Percentiles rank a stretch among this genome's conserved stretches.
Evolutionary conservation across 2,329 filamentous ascomycete genomes (phyloP).

Genomic region (Verticillium longisporum): DNA sequence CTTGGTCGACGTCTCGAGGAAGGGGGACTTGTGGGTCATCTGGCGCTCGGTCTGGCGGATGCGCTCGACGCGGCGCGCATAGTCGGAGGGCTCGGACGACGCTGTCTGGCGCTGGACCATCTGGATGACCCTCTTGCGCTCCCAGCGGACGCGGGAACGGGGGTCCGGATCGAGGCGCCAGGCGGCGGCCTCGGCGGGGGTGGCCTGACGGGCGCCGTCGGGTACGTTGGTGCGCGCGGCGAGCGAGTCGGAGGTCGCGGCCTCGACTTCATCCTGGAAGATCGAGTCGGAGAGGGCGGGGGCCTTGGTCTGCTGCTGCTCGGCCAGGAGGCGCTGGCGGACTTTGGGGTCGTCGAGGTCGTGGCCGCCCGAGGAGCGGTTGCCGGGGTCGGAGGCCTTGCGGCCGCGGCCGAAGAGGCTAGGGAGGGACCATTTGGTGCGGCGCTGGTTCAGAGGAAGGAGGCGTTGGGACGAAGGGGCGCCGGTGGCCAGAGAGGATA

Average conservation of each 20-base stretch:
- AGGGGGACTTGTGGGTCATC: conserved; percentile 54
- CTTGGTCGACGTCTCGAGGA: conserved; percentile 81
- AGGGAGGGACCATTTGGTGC: conserved; percentile 34
- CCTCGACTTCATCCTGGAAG: conserved; percentile 50
- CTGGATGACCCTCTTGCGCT: conserved; percentile 77
- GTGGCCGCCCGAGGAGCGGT: conserved; percentile 22
- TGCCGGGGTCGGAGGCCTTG: conserved; percentile 12
- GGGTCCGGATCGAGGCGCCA: conserved; percentile 71
- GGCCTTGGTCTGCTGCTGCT: conserved; percentile 24
- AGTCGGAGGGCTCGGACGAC: conserved; percentile 32
- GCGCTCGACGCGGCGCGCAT: conserved; percentile 50
- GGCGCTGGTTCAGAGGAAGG: conserved; percentile 25
- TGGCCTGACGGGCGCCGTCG: conserved; percentile 15
- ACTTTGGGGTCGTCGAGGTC: conserved; percentile 36
- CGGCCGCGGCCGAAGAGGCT: conserved; percentile 25
- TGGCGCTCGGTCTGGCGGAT: conserved; percentile 59
- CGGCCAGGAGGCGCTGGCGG: conserved; percentile 30
- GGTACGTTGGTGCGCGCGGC: conserved; percentile 6
- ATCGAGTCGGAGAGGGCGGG: conserved; percentile 48
- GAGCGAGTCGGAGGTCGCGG: conserved; percentile 13
- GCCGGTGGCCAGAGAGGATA: background rate
- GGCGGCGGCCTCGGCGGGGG: conserved; percentile 44
- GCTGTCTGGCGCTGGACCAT: conserved; percentile 63
- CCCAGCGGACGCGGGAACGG: conserved; percentile 62
- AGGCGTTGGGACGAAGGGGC: conserved; percentile 5